phyloP scores from a whole-genome alignment of 805 yeast species.

The Suhomyces kilbournensis region DNA sequence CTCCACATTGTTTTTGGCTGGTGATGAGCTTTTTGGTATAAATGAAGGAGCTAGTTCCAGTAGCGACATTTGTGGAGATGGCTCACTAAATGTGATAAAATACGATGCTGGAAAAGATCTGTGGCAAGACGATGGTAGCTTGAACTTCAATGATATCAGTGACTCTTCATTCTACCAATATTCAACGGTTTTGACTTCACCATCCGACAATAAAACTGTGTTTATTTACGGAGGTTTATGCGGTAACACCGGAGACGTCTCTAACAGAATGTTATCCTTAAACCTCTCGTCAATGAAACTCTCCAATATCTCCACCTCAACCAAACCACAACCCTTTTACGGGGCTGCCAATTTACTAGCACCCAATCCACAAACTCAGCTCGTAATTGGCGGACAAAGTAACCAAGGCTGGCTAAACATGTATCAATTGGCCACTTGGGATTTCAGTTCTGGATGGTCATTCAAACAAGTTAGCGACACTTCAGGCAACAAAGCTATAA shows the following conservation, averaged over 20 bases:
- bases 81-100: constrained; percentile 20
- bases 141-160: constrained; percentile 19
- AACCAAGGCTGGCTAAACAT: constrained; percentile 65
- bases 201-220: constrained; percentile 31
- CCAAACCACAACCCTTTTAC: constrained; percentile 55
- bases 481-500: constrained; percentile 28
- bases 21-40: constrained; percentile 30
- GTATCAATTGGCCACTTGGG: constrained; percentile 74
- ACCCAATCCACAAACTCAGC: constrained; percentile 44
- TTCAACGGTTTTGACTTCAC: constrained; percentile 44
- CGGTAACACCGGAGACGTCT: constrained; percentile 19
- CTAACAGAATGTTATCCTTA: constrained; percentile 45
- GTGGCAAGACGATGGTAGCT: constrained; percentile 20
- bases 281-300: constrained; percentile 33
- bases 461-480: constrained; percentile 35
- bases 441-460: constrained; percentile 64
- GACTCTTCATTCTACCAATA: constrained; percentile 31
- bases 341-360: constrained; percentile 48
- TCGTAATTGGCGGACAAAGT: constrained; percentile 67
- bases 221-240: constrained; percentile 57
- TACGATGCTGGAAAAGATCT: constrained; percentile 14
- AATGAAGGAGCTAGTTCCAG: constrained; percentile 4
- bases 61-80: constrained; percentile 26
- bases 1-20: constrained; percentile 28
- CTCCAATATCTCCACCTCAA: constrained; percentile 43